Evolutionary conservation across 495 filamentous ascomycete species (phyloP).

Genomic region (Penicillium ucsense): DNA sequence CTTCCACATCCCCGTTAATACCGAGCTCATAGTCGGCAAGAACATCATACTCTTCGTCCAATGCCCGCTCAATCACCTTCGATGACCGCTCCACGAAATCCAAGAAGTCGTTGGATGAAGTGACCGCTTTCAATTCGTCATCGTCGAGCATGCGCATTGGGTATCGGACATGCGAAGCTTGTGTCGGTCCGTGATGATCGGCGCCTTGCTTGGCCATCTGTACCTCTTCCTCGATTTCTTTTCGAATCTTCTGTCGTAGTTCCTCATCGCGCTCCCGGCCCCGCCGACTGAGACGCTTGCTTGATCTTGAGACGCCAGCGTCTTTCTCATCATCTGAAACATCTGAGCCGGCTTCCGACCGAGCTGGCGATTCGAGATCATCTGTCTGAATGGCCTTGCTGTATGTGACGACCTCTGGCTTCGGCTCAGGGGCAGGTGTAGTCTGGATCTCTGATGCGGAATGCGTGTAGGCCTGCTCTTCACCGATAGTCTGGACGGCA

Average conservation of each 20-base stretch:
- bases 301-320: conserved; percentile 32
- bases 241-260: conserved; percentile 69
- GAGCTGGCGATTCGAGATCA: conserved; percentile 20
- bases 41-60: conserved; percentile 92
- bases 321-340: conserved; percentile 60
- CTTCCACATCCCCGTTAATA: conserved; percentile 57
- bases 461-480: conserved; percentile 56
- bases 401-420: conserved; percentile 79
- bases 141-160: conserved; percentile 71
- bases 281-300: conserved; percentile 64
- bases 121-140: conserved; percentile 85
- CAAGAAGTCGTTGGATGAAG: conserved; percentile 84
- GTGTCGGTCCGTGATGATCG: conserved; percentile 39
- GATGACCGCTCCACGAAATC: conserved; percentile 92
- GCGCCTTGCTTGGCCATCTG: conserved; percentile 52
- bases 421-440: conserved; percentile 59
- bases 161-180: conserved; percentile 48
- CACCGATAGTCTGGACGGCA: conserved; percentile 60
- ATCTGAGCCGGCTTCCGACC: conserved; percentile 45
- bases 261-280: conserved; percentile 79
- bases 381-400: conserved; percentile 91
- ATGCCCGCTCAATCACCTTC: conserved; percentile 91
- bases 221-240: conserved; percentile 88
- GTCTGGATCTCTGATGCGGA: conserved; percentile 65
- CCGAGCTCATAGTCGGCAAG: conserved; percentile 85